A percentile compares a stretch with the other conserved stretches of the same genome.
phyloP scores from a whole-genome alignment of 176 grass and related monocot genomes.

The Carex myosuroides region DNA sequence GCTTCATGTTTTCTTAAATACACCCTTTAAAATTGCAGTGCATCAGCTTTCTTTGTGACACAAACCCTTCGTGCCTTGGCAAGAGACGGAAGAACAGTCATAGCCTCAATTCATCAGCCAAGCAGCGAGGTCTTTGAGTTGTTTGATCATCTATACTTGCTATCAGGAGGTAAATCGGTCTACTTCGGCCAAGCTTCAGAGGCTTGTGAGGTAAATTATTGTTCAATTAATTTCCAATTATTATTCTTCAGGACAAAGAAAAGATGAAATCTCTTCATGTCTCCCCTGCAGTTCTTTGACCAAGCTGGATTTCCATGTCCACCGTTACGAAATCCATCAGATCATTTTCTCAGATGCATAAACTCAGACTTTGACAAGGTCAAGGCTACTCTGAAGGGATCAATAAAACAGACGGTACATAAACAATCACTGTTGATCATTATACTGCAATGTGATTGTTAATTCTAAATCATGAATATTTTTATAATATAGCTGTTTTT shows the following conservation, averaged over 20 bases:
- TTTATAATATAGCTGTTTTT: neutral
- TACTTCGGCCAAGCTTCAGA: conserved; percentile 81
- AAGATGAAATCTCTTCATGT: neutral
- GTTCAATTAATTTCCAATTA: neutral
- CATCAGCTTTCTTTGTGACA: conserved; percentile 97
- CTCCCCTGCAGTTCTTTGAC: conserved; percentile 68
- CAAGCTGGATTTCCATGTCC: conserved; percentile 87
- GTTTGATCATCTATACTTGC: conserved; percentile 90
- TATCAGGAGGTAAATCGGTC: conserved; percentile 94
- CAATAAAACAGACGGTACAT: conserved; percentile 69
- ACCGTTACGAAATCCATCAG: conserved; percentile 75
- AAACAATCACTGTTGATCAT: neutral
- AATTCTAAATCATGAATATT: conserved; percentile 7
- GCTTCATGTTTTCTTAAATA: neutral
- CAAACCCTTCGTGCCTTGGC: conserved; percentile 83
- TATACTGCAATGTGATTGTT: neutral
- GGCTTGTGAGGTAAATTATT: conserved; percentile 58
- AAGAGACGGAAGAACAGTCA: conserved; percentile 88
- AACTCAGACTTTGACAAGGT: conserved; percentile 99
- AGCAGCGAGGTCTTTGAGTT: conserved; percentile 99
- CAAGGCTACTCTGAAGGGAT: conserved; percentile 94
- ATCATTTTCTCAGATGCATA: conserved; percentile 92
- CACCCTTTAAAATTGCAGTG: conserved; percentile 33
- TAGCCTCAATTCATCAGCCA: conserved; percentile 94
- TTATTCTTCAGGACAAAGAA: neutral